Evolutionary conservation across 2,329 filamentous ascomycete species (phyloP).

Genomic region (Cordyceps sp.): DNA sequence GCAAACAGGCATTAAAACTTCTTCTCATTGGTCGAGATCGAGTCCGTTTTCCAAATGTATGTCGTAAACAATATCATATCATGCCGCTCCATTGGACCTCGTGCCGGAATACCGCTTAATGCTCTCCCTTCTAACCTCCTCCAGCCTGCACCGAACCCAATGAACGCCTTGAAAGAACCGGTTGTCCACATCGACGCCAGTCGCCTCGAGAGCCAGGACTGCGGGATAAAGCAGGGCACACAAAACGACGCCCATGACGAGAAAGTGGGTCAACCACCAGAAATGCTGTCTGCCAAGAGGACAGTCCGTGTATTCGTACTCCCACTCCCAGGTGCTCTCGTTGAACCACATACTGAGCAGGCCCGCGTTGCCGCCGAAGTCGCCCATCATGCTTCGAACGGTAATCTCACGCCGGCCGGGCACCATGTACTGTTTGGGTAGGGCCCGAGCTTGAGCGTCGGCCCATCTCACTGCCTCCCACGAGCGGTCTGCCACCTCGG

Average conservation of each 20-base stretch:
- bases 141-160: conserved; percentile 5
- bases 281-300: conserved; percentile 71
- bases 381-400: conserved; percentile 96
- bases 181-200: conserved; percentile 19
- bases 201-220: conserved; percentile 9
- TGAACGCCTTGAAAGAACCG: conserved; percentile 7
- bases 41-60: too few relatives aligned
- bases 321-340: conserved; percentile 54
- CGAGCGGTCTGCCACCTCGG: conserved; percentile 18
- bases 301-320: conserved; percentile 65
- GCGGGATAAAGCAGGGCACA: conserved; percentile 11
- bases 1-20: too few relatives aligned
- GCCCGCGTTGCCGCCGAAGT: conserved; percentile 82
- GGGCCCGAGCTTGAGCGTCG: conserved; percentile 21
- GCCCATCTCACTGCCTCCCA: conserved; percentile 35
- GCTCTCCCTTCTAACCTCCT: conserved; percentile 1
- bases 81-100: conserved; percentile 6
- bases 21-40: too few relatives aligned
- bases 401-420: conserved; percentile 76
- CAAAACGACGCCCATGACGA: conserved; percentile 37
- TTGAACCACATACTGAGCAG: conserved; percentile 87
- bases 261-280: conserved; percentile 81
- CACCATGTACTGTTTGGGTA: conserved; percentile 24
- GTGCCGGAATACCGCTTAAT: conserved; percentile 4
- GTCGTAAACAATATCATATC: conserved; percentile 5